phyloP scores from a whole-genome alignment of 1,139 yeast genomes.

The Sugiyamaella novakii region DNA sequence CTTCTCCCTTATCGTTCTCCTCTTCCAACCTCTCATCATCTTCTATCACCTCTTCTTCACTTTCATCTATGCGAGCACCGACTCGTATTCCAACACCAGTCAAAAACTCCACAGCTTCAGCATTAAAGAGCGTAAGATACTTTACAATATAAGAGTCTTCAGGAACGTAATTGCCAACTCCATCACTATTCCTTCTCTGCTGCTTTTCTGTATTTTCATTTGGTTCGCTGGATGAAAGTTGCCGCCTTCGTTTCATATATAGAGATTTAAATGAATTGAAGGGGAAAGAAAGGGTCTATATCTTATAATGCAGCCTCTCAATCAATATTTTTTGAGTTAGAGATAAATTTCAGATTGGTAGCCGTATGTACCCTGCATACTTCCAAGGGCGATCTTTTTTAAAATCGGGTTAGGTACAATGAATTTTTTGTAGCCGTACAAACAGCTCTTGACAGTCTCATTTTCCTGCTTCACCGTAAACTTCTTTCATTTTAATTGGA shows the following conservation, averaged over 20 bases:
- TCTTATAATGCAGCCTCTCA: no score
- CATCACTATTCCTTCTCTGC: neutral
- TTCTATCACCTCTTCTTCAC: neutral
- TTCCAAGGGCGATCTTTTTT: neutral
- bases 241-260: constrained; percentile 3
- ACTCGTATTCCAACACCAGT: constrained; percentile 18
- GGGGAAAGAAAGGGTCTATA: no score
- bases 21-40: neutral
- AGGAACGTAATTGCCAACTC: no score
- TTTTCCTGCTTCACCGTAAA: no score
- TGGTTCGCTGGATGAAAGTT: neutral
- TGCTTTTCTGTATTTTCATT: neutral
- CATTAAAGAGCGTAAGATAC: constrained; percentile 26
- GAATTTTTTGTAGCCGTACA: constrained; percentile 6
- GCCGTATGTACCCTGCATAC: constrained; percentile 4
- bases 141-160: neutral
- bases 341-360: neutral
- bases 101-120: constrained; percentile 28
- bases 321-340: neutral
- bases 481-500: no score
- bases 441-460: no score
- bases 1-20: neutral
- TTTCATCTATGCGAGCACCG: neutral
- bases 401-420: constrained; percentile 8
- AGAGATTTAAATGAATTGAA: neutral